Conservation (phyloP, 2,329 filamentous ascomycete species). For the Colletotrichum melonis region DNA sequence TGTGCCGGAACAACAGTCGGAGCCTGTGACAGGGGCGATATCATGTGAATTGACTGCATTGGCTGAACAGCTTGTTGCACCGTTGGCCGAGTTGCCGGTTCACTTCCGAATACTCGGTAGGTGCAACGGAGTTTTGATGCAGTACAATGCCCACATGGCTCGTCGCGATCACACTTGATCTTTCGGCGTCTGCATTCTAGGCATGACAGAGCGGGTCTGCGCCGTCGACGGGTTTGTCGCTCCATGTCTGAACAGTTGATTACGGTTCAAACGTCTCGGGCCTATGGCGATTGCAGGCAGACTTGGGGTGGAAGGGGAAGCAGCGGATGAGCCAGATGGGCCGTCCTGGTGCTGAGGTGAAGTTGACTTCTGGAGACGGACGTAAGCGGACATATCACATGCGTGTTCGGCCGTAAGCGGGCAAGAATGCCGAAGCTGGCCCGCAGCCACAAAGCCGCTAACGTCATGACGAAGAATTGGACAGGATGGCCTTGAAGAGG, state of each 20-base stretch:
- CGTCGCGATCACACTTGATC: slow-evolving; percentile 56
- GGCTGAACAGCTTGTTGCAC: neutral
- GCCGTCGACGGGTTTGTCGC: slow-evolving; percentile 40
- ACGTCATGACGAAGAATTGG: neutral
- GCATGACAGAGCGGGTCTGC: slow-evolving; percentile 53
- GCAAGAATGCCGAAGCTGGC: neutral
- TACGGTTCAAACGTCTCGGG: neutral
- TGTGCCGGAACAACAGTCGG: neutral
- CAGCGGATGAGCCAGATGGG: neutral
- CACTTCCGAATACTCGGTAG: slow-evolving; percentile 39
- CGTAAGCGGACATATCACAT: neutral
- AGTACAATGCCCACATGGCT: slow-evolving; percentile 52
- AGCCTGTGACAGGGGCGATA: neutral
- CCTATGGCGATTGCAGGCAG: neutral
- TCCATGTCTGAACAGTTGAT: slow-evolving; percentile 10
- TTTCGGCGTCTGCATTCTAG: slow-evolving; percentile 56
- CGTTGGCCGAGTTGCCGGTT: neutral
- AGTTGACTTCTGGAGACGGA: neutral
- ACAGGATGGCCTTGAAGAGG: neutral
- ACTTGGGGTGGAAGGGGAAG: neutral
- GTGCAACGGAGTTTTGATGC: slow-evolving; percentile 45
- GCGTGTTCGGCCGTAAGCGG: neutral
- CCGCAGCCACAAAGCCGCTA: neutral
- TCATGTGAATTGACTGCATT: neutral
- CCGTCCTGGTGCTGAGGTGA: neutral